Base-by-base conservation (phyloP, 768 basidiomycete species). In the Nidula microcarpa region DNA sequence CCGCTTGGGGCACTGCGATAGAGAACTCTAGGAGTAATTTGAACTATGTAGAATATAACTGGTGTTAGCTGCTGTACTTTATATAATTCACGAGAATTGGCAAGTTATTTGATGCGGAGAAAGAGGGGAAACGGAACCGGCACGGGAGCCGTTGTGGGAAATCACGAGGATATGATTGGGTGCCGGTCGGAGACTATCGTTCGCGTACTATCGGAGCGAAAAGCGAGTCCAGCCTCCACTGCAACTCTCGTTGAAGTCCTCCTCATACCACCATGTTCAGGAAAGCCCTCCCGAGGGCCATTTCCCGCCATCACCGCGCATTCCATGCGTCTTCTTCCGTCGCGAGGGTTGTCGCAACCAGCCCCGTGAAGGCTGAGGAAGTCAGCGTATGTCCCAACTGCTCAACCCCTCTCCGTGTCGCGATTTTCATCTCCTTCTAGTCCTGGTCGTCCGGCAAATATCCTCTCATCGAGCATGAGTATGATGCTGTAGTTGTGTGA, bases 401-500 rank as follows among this genome's bases (percentile, higher is more conserved):
- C 50, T 53, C 48, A 49, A 49, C 50, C 51, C 33, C 43, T 39
- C 50, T 34, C 51, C 23, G 23, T 34, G 55, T 55, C 47, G 33
- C 52, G 49, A 52, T 51, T 23, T 57, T 55, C 52, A n/a, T 51
- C 58, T 51, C 52, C 43, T 43, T 61, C 43, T 56, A 89, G 84
- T 84, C 84, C 36, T 88, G 85, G 86, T 80, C 85, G 45, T 87
- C 85, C 39, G 91, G 89, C 48, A 92, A 94, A 67, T 99, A 98
- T 68, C 93, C 96, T 16, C 78, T 99, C 56, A 94, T 99, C 61
- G 97, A 99, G 68, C 97, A 99, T 68, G 95, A 98, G 70, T 98
- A 94, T 70, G 96, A 99, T 78, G 96, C 96, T 14, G 87, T 99
- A 62, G 96, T 98, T 53, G 93, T 98, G 94, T 97, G 66, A 72